Evolutionary conservation across 257 asterid genomes (phyloP).

Genomic region (Lithospermum erythrorhizon): DNA sequence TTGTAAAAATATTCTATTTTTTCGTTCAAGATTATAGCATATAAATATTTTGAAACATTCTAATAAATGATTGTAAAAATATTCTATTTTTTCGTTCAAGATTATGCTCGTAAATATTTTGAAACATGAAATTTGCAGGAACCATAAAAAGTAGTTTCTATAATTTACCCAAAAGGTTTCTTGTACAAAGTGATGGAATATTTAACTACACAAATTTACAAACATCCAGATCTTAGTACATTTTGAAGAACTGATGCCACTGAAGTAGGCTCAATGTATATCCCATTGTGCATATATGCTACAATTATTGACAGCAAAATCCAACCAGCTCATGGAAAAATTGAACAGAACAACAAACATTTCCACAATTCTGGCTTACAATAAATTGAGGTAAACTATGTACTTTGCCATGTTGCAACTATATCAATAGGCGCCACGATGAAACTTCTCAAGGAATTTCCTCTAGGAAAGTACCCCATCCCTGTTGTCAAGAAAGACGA

Average conservation of each 20-base stretch:
- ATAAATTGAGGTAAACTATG: background rate
- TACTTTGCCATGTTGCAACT: background rate
- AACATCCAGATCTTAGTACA: background rate
- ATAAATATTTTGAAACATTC: no score
- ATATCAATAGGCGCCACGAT: background rate
- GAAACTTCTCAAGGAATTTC: background rate
- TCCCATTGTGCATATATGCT: background rate
- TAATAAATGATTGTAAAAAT: no score
- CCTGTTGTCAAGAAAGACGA: no score
- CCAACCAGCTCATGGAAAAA: background rate
- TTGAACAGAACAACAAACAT: background rate
- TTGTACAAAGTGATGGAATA: background rate
- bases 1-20: no score
- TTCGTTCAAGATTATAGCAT: no score
- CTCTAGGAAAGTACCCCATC: background rate
- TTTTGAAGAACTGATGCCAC: background rate
- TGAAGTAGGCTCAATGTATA: no score
- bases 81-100: no score
- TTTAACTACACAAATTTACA: background rate
- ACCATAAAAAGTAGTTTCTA: no score
- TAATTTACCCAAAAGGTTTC: background rate
- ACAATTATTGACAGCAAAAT: background rate
- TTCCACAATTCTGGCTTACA: background rate
- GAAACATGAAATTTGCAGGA: no score
- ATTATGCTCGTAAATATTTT: no score